Base-by-base conservation (phyloP, 305 asterid genomes). In the Withania somnifera region DNA sequence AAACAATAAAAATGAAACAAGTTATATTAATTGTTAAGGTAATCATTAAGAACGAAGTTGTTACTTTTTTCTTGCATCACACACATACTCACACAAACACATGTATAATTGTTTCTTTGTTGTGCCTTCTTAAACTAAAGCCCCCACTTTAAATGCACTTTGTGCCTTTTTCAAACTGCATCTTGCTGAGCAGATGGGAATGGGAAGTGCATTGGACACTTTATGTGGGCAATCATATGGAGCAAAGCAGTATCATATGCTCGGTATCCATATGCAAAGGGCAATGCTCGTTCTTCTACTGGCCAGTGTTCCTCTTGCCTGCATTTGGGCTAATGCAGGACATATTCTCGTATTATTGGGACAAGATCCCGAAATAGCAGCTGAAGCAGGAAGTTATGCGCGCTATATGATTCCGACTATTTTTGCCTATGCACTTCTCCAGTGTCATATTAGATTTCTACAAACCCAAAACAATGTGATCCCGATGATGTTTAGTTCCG, bases 211-310 rank as follows among this genome's bases (percentile, higher is more conserved):
- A 0, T 54, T 91, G 83, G 95, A 90, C 67, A 91, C 95, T 1
- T 91, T 90, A 86, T 91, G 94, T 38, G 95, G 95, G 2, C 93
- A 91, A 28, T 84, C 95, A 6, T 90, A 86, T 50, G 94, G 95
- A 1, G 94, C 95, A 6, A 90, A 86, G 50, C 94, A 91, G 47
- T 90, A 90, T 85, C 95, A 90, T 36, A 83, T 90, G 90, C 87
- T 91, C 3, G 95, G 95, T 0, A 84, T 91, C 8, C 93, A 91
- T 87, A 91, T 89, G 91, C 95, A 91, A 81, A 79, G 91, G 68
- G 95, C 94, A 58, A 90, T 91, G 95, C 34, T 91, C 13, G 93
- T 91, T 26, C 82, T 91, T 28, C 85, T 91, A 20, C 85, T 90
- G 0, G 91, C 82, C 7, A 87, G 95, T 69, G 79, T 91, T 42